Conservation (phyloP, 345 rosid genomes). For the Salix brachista region DNA sequence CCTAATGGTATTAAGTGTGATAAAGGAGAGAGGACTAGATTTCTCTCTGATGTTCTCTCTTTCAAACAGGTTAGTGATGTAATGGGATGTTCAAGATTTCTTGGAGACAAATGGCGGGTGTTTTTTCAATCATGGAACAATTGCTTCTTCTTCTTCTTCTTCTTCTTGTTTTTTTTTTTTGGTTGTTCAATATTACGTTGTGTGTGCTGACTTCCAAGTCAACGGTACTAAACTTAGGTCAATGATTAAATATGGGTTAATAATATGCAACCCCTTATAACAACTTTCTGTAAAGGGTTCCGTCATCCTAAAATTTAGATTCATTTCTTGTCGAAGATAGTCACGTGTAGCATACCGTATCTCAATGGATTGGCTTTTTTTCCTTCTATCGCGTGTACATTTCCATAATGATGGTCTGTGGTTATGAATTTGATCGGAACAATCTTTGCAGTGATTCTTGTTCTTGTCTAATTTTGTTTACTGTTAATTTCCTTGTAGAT, state of each 20-base stretch:
- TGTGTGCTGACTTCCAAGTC: background rate
- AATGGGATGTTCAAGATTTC: background rate
- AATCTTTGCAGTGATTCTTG: background rate
- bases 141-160: background rate
- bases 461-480: background rate
- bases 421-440: background rate
- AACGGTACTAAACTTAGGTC: background rate
- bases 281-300: background rate
- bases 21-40: slow-evolving; percentile 87
- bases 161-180: too few relatives aligned
- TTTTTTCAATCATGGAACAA: background rate
- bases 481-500: slow-evolving; percentile 43
- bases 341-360: too few relatives aligned
- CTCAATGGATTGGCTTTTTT: too few relatives aligned
- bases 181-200: background rate
- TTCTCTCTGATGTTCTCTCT: slow-evolving; percentile 73
- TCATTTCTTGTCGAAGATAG: too few relatives aligned
- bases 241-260: background rate
- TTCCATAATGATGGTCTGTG: background rate
- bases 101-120: background rate
- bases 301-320: too few relatives aligned
- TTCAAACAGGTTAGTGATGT: slow-evolving; percentile 59
- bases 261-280: background rate
- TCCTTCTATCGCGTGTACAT: too few relatives aligned
- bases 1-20: slow-evolving; percentile 74